phyloP scores from a whole-genome alignment of 2,329 filamentous ascomycete species.

The Phialophora chinensis region DNA sequence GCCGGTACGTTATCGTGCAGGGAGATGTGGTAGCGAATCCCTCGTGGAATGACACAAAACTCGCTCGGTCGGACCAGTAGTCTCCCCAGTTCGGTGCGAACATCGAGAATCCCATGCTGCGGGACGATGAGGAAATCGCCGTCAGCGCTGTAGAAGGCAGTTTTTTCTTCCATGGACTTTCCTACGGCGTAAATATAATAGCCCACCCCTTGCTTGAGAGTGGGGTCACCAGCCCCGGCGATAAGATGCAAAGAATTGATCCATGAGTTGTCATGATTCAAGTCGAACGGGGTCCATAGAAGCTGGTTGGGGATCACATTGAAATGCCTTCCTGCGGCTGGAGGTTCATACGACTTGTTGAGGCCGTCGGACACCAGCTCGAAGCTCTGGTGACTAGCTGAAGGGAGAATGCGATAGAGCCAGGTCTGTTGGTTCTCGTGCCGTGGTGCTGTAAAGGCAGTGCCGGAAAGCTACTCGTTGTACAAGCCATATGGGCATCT shows the following conservation, averaged over 20 bases:
- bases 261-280: slow-evolving; percentile 58
- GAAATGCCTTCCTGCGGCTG: slow-evolving; percentile 41
- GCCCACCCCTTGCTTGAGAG: slow-evolving; percentile 62
- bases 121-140: slow-evolving; percentile 70
- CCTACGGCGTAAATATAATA: slow-evolving; percentile 63
- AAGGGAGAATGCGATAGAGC: slow-evolving; percentile 72
- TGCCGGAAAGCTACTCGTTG: slow-evolving; percentile 77
- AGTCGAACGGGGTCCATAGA: slow-evolving; percentile 54
- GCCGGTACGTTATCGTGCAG: slow-evolving; percentile 60
- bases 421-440: slow-evolving; percentile 73
- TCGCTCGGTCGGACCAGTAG: slow-evolving; percentile 70
- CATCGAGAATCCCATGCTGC: slow-evolving; percentile 68
- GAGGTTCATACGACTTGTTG: slow-evolving; percentile 47
- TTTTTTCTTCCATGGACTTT: slow-evolving; percentile 59
- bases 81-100: slow-evolving; percentile 72
- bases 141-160: slow-evolving; percentile 66
- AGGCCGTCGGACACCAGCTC: slow-evolving; percentile 28
- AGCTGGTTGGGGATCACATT: slow-evolving; percentile 64
- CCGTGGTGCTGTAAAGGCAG: slow-evolving; percentile 71
- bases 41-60: slow-evolving; percentile 69
- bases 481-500: slow-evolving; percentile 79
- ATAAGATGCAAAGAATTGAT: slow-evolving; percentile 65
- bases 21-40: slow-evolving; percentile 66
- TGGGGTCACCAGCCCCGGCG: slow-evolving; percentile 64
- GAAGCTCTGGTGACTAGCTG: slow-evolving; percentile 63